These are phyloP conservation scores for Clausena lansium DNA, from an alignment of 345 rosid species.

Conservation along the genomic window DNA sequence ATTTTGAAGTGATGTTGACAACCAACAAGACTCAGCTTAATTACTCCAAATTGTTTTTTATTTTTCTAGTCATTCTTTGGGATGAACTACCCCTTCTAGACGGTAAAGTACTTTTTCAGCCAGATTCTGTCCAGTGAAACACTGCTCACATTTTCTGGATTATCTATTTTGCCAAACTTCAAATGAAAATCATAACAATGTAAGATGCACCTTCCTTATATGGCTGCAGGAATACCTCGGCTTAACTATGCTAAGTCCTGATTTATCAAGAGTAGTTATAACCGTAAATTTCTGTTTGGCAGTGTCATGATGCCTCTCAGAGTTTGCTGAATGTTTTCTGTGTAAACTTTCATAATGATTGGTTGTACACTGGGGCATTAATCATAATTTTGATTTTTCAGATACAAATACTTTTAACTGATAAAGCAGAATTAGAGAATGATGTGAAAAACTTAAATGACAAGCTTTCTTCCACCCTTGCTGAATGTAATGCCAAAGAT, in stretches of 20 bases:
- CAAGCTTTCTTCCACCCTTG: conserved; percentile 54
- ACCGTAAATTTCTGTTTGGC: neutral
- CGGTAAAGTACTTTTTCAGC: neutral
- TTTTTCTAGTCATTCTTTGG: neutral
- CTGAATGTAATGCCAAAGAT: conserved; percentile 52
- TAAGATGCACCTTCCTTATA: neutral
- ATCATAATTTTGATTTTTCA: conserved; percentile 18
- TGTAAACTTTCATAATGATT: neutral
- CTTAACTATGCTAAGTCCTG: conserved; percentile 4
- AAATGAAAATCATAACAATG: neutral
- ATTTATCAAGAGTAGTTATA: neutral
- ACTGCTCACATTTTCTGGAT: neutral
- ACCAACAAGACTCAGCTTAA: no score
- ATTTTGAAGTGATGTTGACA: neutral
- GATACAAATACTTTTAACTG: conserved; percentile 45
- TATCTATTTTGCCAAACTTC: neutral
- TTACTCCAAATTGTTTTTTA: neutral
- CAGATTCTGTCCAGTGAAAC: neutral
- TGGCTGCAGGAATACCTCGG: conserved; percentile 1
- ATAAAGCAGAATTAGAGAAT: conserved; percentile 59
- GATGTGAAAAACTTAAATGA: conserved; percentile 40
- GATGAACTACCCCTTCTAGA: neutral
- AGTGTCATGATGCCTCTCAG: neutral
- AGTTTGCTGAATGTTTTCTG: neutral
- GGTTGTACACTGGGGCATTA: neutral